Conservation (phyloP, 352 stramenopile genomes). For the Pythium insidiosum region DNA sequence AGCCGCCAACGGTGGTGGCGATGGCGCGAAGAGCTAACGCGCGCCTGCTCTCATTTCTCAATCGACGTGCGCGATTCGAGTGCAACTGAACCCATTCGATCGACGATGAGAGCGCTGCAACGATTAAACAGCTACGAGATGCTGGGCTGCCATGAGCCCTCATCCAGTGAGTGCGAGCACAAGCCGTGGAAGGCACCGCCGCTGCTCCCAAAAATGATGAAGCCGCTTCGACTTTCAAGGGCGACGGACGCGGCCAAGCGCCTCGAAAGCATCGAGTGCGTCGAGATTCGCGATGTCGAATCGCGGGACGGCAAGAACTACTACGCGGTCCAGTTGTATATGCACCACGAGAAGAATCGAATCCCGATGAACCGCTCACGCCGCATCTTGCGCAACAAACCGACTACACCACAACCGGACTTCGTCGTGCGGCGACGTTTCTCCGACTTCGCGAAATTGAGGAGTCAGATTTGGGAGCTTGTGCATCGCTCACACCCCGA, state of each 20-base stretch:
- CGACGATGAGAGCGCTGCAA: constrained; percentile 7
- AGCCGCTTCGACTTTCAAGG: constrained; percentile 9
- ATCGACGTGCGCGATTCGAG: neutral
- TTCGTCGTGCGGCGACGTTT: constrained; percentile 51
- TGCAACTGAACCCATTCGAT: too few species aligned
- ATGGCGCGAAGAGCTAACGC: too few species aligned
- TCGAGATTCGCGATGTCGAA: constrained; percentile 18
- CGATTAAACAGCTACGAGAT: constrained; percentile 14
- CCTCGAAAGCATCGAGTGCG: constrained; percentile 21
- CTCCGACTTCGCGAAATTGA: constrained; percentile 49
- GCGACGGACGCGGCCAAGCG: constrained; percentile 3
- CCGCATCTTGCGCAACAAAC: constrained; percentile 1
- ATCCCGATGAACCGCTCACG: constrained; percentile 23
- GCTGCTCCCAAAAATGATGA: constrained; percentile 25
- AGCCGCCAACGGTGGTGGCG: too few species aligned
- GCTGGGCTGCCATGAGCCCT: constrained; percentile 8
- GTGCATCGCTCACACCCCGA: constrained; percentile 27
- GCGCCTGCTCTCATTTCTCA: too few species aligned
- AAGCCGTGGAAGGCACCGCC: constrained; percentile 21
- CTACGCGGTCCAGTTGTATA: constrained; percentile 43
- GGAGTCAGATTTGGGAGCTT: constrained; percentile 29
- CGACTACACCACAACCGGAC: constrained; percentile 24
- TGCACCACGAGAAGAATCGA: constrained; percentile 42
- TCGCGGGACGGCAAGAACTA: constrained; percentile 16
- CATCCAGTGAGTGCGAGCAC: too few species aligned